Evolutionary conservation across 2,329 filamentous ascomycete species (phyloP), one percentile per base, ranked within the genome.

Genomic region (Penicillium crustosum): DNA sequence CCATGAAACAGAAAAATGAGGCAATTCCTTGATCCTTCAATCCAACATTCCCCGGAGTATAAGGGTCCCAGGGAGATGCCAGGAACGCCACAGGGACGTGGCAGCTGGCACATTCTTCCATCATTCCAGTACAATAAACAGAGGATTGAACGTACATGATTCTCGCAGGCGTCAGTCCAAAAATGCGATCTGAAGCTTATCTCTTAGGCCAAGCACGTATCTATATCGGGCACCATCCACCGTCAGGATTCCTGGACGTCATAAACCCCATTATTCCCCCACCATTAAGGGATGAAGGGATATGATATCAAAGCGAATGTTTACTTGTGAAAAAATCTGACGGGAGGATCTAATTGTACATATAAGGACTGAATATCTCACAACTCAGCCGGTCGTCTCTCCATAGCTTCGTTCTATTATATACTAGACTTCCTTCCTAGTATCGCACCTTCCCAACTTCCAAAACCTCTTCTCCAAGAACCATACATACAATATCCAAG

Each of bases 71-170:
- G 62, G 59, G 63, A 55, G 59, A 57, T 23, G 5, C 23, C 43
- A 53, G 51, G 60, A 56, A 47, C 52, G 7, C 35, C 38, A 41
- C 38, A 43, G 33, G 45, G 51, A 52, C 45, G 53, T 57, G 49
- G 58, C 49, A 57, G 60, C 56, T 60, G 58, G 61, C 59, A 61
- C 62, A 67, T 67, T 64, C 58, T 56, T 58, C 36, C 27, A 12
- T 23, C 65, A 67, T 66, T 66, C 65, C 65, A 57, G 15, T 38
- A 21, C 42, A 54, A 60, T 58, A 45, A 44, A 58, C 59, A 59
- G n/a, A 44, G 23, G 38, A 43, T 2, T n/a, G 21, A 23, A 33
- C 29, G 29, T 41, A 31, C 4, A 10, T 15, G 45, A 21, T 15
- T 29, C 38, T 50, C 31, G 12, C 4, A 15, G 10, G 35, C 15